Percentiles rank a stretch among this genome's conserved stretches.
These are phyloP conservation scores for Fragaria nilgerrensis DNA, from an alignment of 306 rosid species.

Conservation along the genomic window DNA sequence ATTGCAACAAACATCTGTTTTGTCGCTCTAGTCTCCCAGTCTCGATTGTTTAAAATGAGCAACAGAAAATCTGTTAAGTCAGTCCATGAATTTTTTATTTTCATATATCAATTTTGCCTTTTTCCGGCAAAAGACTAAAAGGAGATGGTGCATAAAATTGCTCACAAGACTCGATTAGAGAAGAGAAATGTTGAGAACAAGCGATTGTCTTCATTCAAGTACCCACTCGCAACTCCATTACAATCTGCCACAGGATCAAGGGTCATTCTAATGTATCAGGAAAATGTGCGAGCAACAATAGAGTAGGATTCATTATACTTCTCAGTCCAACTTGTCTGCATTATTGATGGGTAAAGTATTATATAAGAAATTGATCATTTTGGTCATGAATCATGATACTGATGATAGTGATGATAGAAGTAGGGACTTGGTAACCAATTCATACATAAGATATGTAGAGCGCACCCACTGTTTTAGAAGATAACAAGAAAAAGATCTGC, in stretches of 20 bases:
- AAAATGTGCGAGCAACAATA: neutral
- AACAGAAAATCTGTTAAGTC: neutral
- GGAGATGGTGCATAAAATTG: neutral
- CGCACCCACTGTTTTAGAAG: neutral
- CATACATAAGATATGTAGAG: neutral
- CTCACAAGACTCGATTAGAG: too few species aligned
- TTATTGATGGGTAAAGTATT: neutral
- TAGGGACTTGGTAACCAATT: neutral
- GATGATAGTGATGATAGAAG: neutral
- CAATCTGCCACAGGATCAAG: neutral
- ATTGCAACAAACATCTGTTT: neutral
- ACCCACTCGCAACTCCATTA: neutral
- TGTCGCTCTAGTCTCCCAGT: neutral
- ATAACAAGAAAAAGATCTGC: neutral
- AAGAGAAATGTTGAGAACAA: neutral
- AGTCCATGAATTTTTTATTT: too few species aligned
- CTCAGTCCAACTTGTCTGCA: neutral
- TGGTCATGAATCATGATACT: neutral
- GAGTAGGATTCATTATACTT: neutral
- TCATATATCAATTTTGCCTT: too few species aligned
- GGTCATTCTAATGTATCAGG: neutral
- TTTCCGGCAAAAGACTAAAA: too few species aligned
- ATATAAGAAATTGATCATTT: neutral
- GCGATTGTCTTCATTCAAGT: neutral
- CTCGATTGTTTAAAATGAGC: neutral